phyloP scores from a whole-genome alignment of 305 asterid genomes.

The Withania somnifera region DNA sequence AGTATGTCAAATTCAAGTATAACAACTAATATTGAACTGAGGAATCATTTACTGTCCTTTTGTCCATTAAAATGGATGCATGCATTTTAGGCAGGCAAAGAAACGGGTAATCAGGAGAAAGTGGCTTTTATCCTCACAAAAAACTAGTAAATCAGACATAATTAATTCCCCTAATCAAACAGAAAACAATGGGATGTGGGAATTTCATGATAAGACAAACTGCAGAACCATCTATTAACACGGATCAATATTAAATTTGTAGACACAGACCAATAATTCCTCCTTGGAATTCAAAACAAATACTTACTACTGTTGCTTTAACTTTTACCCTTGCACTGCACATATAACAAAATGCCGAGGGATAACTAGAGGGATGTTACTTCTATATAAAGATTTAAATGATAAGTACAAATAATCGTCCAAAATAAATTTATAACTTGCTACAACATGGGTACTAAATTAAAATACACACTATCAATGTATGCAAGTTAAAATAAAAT shows the following conservation, averaged over 20 bases:
- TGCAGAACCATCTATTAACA: constrained; percentile 1
- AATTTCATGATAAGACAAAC: constrained; percentile 8
- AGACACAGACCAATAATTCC: constrained; percentile 17
- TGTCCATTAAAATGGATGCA: not conserved
- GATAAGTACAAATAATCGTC: not conserved
- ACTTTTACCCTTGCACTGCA: not conserved
- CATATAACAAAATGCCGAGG: not conserved
- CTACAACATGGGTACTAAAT: not conserved
- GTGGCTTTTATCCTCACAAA: constrained; percentile 27
- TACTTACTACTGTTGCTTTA: too few species aligned
- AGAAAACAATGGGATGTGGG: constrained; percentile 8
- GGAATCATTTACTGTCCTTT: not conserved
- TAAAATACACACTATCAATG: not conserved
- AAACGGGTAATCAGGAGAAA: constrained; percentile 24
- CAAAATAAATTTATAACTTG: not conserved
- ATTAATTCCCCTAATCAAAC: constrained; percentile 1
- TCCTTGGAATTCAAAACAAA: constrained; percentile 27
- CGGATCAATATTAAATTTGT: too few species aligned
- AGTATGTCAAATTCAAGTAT: too few species aligned
- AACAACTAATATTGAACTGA: too few species aligned
- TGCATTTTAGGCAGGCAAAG: constrained; percentile 23
- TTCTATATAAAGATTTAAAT: not conserved
- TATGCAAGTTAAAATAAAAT: not conserved
- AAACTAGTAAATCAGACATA: constrained; percentile 7
- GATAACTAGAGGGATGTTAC: not conserved